A percentile compares a stretch with the other conserved stretches of the same genome.
Evolutionary conservation across 805 yeast species (phyloP).

Genomic region (Yamadazyma ubonensis): DNA sequence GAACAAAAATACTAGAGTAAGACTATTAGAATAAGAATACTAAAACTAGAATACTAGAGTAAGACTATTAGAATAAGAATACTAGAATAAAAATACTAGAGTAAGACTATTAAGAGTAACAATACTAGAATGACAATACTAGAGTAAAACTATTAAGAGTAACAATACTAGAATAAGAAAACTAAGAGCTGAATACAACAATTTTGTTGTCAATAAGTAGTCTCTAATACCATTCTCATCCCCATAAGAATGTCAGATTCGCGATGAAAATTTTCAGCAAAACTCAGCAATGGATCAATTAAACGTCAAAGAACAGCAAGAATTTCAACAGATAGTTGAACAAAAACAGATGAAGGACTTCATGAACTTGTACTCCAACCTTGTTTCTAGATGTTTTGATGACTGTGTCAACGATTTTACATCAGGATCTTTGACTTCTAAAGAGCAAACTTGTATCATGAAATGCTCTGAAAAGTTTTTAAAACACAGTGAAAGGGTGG

Average conservation of each 20-base stretch:
- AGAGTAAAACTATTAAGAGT: too few relatives aligned
- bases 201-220: too few relatives aligned
- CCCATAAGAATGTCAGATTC: not conserved
- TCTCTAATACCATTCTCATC: not conserved
- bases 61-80: too few relatives aligned
- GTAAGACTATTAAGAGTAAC: too few relatives aligned
- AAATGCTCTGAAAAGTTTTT: slow-evolving; percentile 96
- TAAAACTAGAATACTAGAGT: too few relatives aligned
- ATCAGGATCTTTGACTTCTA: slow-evolving; percentile 77
- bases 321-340: slow-evolving; percentile 92
- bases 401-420: slow-evolving; percentile 99
- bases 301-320: slow-evolving; percentile 94
- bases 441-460: slow-evolving; percentile 82
- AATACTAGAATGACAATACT: too few relatives aligned
- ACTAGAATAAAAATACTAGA: too few relatives aligned
- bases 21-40: too few relatives aligned
- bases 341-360: slow-evolving; percentile 98
- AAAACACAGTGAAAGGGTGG: slow-evolving; percentile 97
- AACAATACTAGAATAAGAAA: too few relatives aligned
- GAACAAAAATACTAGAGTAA: too few relatives aligned
- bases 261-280: slow-evolving; percentile 11
- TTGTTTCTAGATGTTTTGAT: slow-evolving; percentile 94
- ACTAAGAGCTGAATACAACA: too few relatives aligned
- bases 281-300: slow-evolving; percentile 79
- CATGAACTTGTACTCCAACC: slow-evolving; percentile 92